Evolutionary conservation across 208 protist genomes (phyloP), one percentile per base, ranked within the genome.

Genomic region (Trypanosoma brucei): DNA sequence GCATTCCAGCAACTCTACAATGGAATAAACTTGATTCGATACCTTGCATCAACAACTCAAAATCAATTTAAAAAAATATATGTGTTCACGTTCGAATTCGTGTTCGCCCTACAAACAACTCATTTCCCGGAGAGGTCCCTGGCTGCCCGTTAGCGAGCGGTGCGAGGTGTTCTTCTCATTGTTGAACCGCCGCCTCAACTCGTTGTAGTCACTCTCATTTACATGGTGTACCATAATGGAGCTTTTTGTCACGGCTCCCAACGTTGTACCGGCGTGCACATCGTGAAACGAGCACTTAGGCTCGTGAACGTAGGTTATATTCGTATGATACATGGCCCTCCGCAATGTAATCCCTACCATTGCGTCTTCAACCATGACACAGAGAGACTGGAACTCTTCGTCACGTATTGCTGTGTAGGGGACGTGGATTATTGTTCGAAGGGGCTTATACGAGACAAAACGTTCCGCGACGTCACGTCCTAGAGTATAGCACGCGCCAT

Each of bases 221-320:
- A 68, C 9, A 11, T 68, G 54, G 14, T 68, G 54, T 11, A 68
- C 6, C 62, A 68, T 60, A 5, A 68, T 34, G 48, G 54, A 58
- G 33, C 42, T 52, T 4, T 1, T 13, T 1, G 34, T 3, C 37
- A 68, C 3, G 13, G 37, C n/a, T 9, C 3, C 31, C 5, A 44
- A 7, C 33, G 7, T 5, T 22, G 36, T 11, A 3, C 51, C 62
- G 39, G 30, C 40, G 52, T 60, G 14, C 31, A 68, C 5, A 35
- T 68, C 62, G 30, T 68, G 54, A 35, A 68, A 68, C 4, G 51
- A 36, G 35, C 36, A 68, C 3, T 1, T 3, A 14, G 30, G 3
- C 49, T 68, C 54, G 2, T 2, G 2, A 2, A 60, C 11, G 60
- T 46, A 51, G 44, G 13, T 14, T 22, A 68, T 8, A 35, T 11